These are phyloP conservation scores for Trichophyton verrucosum DNA, from an alignment of 2,329 filamentous ascomycete species.

Conservation along the genomic window DNA sequence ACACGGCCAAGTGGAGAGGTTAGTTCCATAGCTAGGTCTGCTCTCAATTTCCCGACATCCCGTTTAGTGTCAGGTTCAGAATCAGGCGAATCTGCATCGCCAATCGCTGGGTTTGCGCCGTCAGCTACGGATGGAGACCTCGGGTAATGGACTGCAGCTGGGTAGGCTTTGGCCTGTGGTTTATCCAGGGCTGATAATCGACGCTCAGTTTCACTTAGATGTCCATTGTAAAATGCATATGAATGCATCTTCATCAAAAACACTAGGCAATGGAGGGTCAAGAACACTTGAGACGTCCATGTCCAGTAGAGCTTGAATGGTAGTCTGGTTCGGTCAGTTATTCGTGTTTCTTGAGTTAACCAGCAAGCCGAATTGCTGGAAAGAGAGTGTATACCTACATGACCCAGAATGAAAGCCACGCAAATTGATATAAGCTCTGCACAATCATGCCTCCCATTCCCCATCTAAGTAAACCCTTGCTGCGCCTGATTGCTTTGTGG, in stretches of 20 bases:
- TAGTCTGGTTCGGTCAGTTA: constrained; percentile 36
- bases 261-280: constrained; percentile 79
- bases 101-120: constrained; percentile 1
- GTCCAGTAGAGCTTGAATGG: constrained; percentile 83
- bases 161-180: constrained; percentile 44
- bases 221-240: constrained; percentile 95
- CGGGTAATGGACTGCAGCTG: constrained; percentile 65
- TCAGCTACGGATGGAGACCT: constrained; percentile 21
- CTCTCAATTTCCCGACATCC: constrained; percentile 57
- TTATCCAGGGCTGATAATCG: constrained; percentile 73
- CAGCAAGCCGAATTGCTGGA: neutral
- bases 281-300: constrained; percentile 94
- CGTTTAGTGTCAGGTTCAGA: constrained; percentile 26
- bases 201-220: constrained; percentile 75
- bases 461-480: constrained; percentile 54
- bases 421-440: constrained; percentile 67
- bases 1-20: constrained; percentile 81
- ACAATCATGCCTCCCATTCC: constrained; percentile 61
- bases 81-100: constrained; percentile 16
- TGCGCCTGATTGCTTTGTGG: constrained; percentile 53
- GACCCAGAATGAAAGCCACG: constrained; percentile 76
- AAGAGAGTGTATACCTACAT: constrained; percentile 33
- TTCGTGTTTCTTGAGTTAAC: neutral
- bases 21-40: constrained; percentile 79
- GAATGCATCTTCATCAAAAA: constrained; percentile 99